A percentile compares a stretch with the other conserved stretches of the same genome.
Evolutionary conservation across 352 stramenopile species (phyloP).

Genomic region (Halophytophthora batemanensis): DNA sequence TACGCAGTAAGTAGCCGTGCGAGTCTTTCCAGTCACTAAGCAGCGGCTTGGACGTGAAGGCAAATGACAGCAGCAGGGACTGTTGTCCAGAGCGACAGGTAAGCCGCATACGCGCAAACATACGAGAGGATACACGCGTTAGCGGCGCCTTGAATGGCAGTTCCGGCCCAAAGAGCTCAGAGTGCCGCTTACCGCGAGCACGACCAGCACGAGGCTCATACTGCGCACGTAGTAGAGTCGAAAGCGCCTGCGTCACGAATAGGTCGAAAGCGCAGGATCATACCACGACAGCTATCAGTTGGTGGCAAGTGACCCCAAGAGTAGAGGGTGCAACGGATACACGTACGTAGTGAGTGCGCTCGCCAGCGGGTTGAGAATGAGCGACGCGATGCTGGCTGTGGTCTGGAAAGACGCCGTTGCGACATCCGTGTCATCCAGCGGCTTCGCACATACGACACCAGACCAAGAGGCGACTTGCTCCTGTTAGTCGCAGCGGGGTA

Average conservation of each 20-base stretch:
- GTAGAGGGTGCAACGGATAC: too few relatives aligned
- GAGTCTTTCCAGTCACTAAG: conserved; percentile 29
- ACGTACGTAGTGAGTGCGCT: conserved; percentile 20
- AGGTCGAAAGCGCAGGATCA: background rate
- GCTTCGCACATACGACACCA: conserved; percentile 20
- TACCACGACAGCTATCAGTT: too few relatives aligned
- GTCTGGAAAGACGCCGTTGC: conserved; percentile 53
- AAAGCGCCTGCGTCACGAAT: conserved; percentile 28
- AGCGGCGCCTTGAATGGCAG: background rate
- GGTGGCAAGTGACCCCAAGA: too few relatives aligned
- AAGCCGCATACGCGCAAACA: too few relatives aligned
- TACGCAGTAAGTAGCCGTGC: conserved; percentile 55
- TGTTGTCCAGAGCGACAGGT: conserved; percentile 20
- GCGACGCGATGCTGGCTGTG: conserved; percentile 41
- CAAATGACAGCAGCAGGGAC: conserved; percentile 43
- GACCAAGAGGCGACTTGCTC: too few relatives aligned
- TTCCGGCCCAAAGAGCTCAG: background rate
- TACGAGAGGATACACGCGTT: background rate
- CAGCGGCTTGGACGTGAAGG: conserved; percentile 36
- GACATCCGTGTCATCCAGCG: conserved; percentile 26
- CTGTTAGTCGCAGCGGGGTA: too few relatives aligned
- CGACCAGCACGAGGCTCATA: conserved; percentile 29
- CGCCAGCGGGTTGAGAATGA: conserved; percentile 50
- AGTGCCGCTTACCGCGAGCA: conserved; percentile 36
- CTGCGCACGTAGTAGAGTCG: conserved; percentile 46